Percentiles rank a stretch among this genome's conserved stretches.
phyloP scores from a whole-genome alignment of 2,329 filamentous ascomycete genomes.

The Arachnomyces sp. region DNA sequence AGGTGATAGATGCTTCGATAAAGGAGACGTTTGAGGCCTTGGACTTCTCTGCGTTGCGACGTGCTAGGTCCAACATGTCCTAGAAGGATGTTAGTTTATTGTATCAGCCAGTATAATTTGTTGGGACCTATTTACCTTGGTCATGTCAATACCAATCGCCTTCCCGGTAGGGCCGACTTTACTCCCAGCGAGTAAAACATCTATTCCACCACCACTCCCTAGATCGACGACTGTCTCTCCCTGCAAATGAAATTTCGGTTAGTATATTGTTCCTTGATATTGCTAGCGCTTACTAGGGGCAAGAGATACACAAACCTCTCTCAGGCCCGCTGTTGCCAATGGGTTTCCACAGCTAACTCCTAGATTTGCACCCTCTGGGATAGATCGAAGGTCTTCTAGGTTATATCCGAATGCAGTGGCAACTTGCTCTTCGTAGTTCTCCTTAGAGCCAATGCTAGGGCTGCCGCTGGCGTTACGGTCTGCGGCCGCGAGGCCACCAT shows the following conservation, averaged over 20 bases:
- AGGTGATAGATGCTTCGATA: constrained; percentile 44
- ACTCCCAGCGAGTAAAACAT: constrained; percentile 47
- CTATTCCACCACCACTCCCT: constrained; percentile 51
- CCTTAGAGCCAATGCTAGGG: constrained; percentile 20
- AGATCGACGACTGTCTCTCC: constrained; percentile 52
- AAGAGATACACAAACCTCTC: constrained; percentile 27
- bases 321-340: constrained; percentile 40
- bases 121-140: constrained; percentile 33
- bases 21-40: constrained; percentile 42
- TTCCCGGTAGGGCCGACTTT: constrained; percentile 43
- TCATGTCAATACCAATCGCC: constrained; percentile 54
- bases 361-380: constrained; percentile 43
- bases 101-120: constrained; percentile 3
- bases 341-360: constrained; percentile 50
- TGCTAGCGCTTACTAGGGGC: background rate
- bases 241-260: constrained; percentile 20
- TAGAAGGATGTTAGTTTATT: constrained; percentile 16
- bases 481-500: too few species aligned
- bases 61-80: constrained; percentile 49
- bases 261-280: background rate
- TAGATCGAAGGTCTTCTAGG: constrained; percentile 38
- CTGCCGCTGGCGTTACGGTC: too few species aligned
- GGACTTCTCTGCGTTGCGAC: constrained; percentile 35
- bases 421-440: constrained; percentile 33
- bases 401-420: constrained; percentile 48